A percentile compares a stretch with the other conserved stretches of the same genome.
These are phyloP conservation scores for Komagataella ulmi DNA, from an alignment of 805 yeast species.

Conservation along the genomic window DNA sequence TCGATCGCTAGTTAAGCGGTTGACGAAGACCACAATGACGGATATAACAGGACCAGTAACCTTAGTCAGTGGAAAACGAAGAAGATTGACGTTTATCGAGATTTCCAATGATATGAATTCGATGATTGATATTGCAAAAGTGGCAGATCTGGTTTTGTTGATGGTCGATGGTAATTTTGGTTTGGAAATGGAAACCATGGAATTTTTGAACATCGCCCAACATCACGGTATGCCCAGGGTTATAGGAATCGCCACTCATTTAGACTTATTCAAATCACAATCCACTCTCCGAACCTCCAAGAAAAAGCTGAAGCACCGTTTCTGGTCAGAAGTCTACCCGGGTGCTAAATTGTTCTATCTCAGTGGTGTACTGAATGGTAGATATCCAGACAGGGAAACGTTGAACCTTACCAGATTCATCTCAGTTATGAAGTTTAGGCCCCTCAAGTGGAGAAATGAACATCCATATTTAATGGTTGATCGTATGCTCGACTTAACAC, in stretches of 20 bases:
- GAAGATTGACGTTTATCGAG: constrained; percentile 87
- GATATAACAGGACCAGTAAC: constrained; percentile 96
- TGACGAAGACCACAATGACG: constrained; percentile 72
- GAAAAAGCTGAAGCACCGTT: constrained; percentile 81
- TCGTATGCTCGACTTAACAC: constrained; percentile 83
- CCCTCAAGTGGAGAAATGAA: constrained; percentile 98
- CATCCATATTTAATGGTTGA: constrained; percentile 92
- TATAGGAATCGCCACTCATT: constrained; percentile 88
- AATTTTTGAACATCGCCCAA: constrained; percentile 86
- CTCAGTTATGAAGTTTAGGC: constrained; percentile 95
- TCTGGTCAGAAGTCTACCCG: constrained; percentile 98
- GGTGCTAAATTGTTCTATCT: constrained; percentile 94
- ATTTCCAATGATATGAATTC: constrained; percentile 87
- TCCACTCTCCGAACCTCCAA: constrained; percentile 84
- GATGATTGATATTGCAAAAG: constrained; percentile 92
- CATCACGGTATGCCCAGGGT: constrained; percentile 99
- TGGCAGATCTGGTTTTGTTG: constrained; percentile 82
- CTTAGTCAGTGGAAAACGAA: constrained; percentile 87
- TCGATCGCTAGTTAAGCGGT: constrained; percentile 74
- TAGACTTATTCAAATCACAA: constrained; percentile 85
- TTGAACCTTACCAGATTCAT: constrained; percentile 84
- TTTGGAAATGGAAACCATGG: constrained; percentile 99
- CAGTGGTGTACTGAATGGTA: constrained; percentile 91
- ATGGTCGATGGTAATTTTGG: constrained; percentile 96
- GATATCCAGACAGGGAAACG: constrained; percentile 96